Base-by-base conservation (phyloP, 2,329 filamentous ascomycete species). In the Calonectria fujianensis region DNA sequence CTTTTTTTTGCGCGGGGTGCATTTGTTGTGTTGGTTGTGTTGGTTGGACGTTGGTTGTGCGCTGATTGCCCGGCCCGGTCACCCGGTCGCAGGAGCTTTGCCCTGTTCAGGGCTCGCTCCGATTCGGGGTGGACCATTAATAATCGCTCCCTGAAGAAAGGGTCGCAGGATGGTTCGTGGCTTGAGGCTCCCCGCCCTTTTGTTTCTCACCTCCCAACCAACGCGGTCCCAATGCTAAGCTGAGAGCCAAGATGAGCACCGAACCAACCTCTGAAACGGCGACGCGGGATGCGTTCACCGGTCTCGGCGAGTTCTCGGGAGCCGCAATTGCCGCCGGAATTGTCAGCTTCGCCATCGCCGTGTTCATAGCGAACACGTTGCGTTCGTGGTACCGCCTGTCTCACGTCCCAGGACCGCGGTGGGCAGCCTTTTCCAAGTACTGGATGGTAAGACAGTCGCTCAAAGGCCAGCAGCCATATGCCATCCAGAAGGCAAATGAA, bases 201-300 rank as follows among this genome's bases (percentile, higher is more conserved):
- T 18, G 45, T 35, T 57, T 35, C 31, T 63, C 57, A 63, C 57
- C 57, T 63, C 31, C 57, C 57, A 63, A 63, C 57, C 57, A 63
- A 39, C 27, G 35, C 18, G 13, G 57, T 29, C 14, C 10, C 3
- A 63, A 63, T 63, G 24, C 57, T 41, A 63, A 63, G 57, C 57
- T 8, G 24, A 13, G 20, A 24, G 32, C 39, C 57, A 41, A 39
- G 24, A 63, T 63, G 57, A 39, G 35, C 57, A 20, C 37, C 6
- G 13, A 63, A 29, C 37, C 39, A 63, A 9, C n/a, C 13, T 14
- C 24, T 37, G 24, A 35, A 4, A n/a, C 32, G 31, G 13, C 11
- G 2, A 18, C 35, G 54, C 20, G 35, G 57, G 13, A 41, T 41
- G 57, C 5, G 16, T 8, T 63, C 24, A 16, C 16, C n/a, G 27